A percentile compares a stretch with the other conserved stretches of the same genome.
Evolutionary conservation across 331 rosid species (phyloP).

Genomic region (Prunus yedoensis): DNA sequence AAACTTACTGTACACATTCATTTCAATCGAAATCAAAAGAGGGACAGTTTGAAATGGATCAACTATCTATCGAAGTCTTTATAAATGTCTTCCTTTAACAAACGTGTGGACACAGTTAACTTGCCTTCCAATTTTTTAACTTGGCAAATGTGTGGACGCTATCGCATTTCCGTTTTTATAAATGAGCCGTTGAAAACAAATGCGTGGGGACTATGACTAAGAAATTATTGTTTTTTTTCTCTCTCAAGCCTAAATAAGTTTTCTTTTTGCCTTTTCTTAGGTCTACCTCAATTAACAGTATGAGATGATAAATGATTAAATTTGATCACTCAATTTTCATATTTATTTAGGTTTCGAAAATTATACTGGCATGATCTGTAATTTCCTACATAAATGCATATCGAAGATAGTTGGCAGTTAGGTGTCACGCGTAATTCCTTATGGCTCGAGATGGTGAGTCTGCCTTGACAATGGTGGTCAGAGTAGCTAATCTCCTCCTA

Average conservation of each 20-base stretch:
- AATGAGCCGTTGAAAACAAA: background rate
- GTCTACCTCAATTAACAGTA: background rate
- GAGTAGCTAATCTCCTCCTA: no score
- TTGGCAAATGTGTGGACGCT: background rate
- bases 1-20: background rate
- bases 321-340: background rate
- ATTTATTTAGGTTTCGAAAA: background rate
- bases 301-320: background rate
- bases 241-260: background rate
- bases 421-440: no score
- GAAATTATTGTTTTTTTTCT: background rate
- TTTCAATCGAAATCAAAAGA: background rate
- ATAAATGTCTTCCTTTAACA: background rate
- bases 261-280: background rate
- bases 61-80: background rate
- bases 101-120: background rate
- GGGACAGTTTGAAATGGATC: background rate
- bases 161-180: background rate
- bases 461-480: rapidly evolving
- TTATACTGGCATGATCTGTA: rapidly evolving
- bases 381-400: no score
- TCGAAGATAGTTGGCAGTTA: rapidly evolving
- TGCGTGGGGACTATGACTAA: background rate
- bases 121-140: background rate
- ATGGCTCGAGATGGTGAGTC: rapidly evolving